These are phyloP conservation scores for Amanita fuliginea DNA, from an alignment of 768 basidiomycete genomes.

Conservation along the genomic window DNA sequence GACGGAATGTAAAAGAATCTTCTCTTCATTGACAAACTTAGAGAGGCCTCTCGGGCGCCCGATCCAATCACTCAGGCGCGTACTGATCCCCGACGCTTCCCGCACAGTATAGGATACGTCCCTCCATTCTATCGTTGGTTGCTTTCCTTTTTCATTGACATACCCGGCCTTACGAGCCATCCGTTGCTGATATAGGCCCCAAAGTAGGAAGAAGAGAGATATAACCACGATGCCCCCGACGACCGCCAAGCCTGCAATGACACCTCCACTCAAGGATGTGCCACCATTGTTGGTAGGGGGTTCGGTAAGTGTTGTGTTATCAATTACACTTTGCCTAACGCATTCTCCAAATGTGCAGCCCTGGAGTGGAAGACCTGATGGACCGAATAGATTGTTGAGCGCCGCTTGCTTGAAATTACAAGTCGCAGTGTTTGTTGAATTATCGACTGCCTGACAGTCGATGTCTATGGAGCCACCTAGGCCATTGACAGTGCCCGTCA, in stretches of 20 bases:
- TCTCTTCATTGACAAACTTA: constrained; percentile 29
- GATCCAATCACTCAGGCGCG: constrained; percentile 8
- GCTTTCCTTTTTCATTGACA: not conserved
- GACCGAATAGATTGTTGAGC: constrained; percentile 64
- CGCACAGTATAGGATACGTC: constrained; percentile 58
- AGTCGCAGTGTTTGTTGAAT: constrained; percentile 32
- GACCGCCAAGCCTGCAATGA: constrained; percentile 84
- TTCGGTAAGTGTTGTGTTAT: constrained; percentile 32
- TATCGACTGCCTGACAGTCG: constrained; percentile 43
- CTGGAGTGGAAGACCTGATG: constrained; percentile 56
- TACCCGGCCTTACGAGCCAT: constrained; percentile 34
- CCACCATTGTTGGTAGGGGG: constrained; percentile 18
- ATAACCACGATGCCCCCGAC: constrained; percentile 56
- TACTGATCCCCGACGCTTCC: constrained; percentile 8
- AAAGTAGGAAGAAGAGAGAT: constrained; percentile 45
- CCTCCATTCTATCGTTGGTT: constrained; percentile 41
- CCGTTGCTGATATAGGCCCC: constrained; percentile 53
- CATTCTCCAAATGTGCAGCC: constrained; percentile 86
- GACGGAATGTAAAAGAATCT: constrained; percentile 59
- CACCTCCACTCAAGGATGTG: constrained; percentile 59
- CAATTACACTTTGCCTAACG: constrained; percentile 69
- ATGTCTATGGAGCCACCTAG: constrained; percentile 60
- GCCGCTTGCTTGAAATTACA: constrained; percentile 72
- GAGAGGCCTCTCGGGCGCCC: constrained; percentile 8
- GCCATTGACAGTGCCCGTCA: constrained; percentile 52